Evolutionary conservation across 2,329 filamentous ascomycete species (phyloP).

Genomic region (Purpureocillium lavendulum): DNA sequence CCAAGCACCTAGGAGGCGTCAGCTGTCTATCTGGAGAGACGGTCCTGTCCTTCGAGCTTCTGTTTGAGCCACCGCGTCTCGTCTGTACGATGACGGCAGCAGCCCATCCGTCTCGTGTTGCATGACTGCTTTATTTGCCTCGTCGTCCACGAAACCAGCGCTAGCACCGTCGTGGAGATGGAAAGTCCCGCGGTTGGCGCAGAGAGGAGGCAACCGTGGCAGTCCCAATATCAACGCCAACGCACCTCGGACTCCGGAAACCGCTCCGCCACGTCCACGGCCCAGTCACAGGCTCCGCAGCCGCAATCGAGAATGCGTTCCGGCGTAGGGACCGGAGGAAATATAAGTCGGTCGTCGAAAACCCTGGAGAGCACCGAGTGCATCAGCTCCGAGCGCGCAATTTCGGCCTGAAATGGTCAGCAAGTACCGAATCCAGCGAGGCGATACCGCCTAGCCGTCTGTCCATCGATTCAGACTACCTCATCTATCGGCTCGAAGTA

Average conservation of each 20-base stretch:
- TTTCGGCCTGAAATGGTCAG: slow-evolving; percentile 47
- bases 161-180: no score
- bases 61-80: no score
- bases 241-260: slow-evolving; percentile 57
- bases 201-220: no score
- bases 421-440: no score
- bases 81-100: no score
- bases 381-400: slow-evolving; percentile 54
- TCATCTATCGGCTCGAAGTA: slow-evolving; percentile 66
- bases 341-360: slow-evolving; percentile 61
- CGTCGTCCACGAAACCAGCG: no score
- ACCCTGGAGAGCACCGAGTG: slow-evolving; percentile 54
- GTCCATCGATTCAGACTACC: slow-evolving; percentile 28
- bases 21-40: neutral
- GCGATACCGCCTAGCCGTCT: neutral
- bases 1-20: slow-evolving; percentile 51
- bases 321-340: slow-evolving; percentile 54
- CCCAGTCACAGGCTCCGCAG: slow-evolving; percentile 64
- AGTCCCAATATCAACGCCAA: slow-evolving; percentile 3
- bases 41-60: neutral
- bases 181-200: no score
- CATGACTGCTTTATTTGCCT: no score
- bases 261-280: slow-evolving; percentile 56
- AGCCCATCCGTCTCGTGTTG: no score
- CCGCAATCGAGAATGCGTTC: slow-evolving; percentile 63